phyloP scores from a whole-genome alignment of 805 yeast genomes.

The Priceomyces medius region DNA sequence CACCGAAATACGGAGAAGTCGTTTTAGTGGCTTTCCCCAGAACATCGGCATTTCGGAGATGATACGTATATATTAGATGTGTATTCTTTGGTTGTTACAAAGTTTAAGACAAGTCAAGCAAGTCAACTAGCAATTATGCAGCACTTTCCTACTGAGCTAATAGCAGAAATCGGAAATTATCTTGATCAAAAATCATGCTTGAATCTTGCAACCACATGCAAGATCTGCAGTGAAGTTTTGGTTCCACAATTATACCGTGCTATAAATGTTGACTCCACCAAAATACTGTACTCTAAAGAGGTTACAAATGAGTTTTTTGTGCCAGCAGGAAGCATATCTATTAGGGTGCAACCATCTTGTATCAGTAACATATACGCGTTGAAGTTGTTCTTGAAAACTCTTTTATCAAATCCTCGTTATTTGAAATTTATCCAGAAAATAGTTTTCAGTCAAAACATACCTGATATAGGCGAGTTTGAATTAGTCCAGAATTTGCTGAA shows the following conservation, averaged over 20 bases:
- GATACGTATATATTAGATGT: neutral
- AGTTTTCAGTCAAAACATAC: conserved; percentile 13
- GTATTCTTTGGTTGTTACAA: neutral
- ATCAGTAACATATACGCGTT: conserved; percentile 16
- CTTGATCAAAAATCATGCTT: conserved; percentile 16
- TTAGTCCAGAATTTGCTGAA: conserved; percentile 14
- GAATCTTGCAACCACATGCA: conserved; percentile 13
- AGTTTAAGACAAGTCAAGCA: neutral
- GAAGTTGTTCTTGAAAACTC: conserved; percentile 18
- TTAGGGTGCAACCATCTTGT: neutral
- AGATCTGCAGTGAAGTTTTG: conserved; percentile 8
- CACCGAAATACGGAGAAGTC: conserved; percentile 5
- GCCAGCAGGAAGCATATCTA: neutral
- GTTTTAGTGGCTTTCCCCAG: neutral
- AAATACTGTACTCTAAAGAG: neutral
- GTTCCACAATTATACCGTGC: conserved; percentile 15
- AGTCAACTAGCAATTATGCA: neutral
- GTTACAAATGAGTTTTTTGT: neutral
- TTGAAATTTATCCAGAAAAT: conserved; percentile 15
- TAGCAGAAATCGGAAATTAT: conserved; percentile 11
- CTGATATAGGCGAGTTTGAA: conserved; percentile 25
- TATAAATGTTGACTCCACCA: conserved; percentile 15
- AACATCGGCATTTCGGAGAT: neutral
- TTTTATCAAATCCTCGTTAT: conserved; percentile 10
- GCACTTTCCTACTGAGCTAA: conserved; percentile 19